These are phyloP conservation scores for Magnusiomyces tetraspermus DNA, from an alignment of 1,139 yeast species.

Conservation along the genomic window DNA sequence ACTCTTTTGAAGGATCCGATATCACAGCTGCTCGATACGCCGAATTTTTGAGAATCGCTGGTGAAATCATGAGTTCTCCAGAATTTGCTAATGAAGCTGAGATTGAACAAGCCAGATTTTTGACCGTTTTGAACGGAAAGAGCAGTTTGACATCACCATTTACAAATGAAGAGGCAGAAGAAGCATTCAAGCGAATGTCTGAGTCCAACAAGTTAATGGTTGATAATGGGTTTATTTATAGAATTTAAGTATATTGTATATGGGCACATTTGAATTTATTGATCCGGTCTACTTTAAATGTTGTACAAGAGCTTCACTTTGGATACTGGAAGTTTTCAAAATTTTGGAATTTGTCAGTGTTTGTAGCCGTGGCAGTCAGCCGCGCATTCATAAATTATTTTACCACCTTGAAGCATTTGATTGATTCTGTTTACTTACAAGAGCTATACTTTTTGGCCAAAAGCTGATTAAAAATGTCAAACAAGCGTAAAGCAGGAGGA, in stretches of 20 bases:
- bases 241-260: no score
- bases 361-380: no score
- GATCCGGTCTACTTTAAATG: no score
- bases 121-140: conserved; percentile 25
- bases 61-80: conserved; percentile 28
- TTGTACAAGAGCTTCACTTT: no score
- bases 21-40: conserved; percentile 29
- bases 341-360: no score
- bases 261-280: no score
- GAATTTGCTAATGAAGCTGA: conserved; percentile 24
- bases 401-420: no score
- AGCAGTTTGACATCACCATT: conserved; percentile 32
- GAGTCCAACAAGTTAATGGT: conserved; percentile 32
- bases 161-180: conserved; percentile 29
- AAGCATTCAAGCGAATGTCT: conserved; percentile 32
- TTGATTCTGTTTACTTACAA: no score
- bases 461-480: conserved; percentile 5
- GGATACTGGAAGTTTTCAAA: no score
- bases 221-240: conserved; percentile 21
- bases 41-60: conserved; percentile 28
- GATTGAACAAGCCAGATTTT: conserved; percentile 18
- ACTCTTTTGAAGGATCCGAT: conserved; percentile 18
- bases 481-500: background rate
- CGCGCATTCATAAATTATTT: no score
- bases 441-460: no score